Percentiles rank a stretch among this genome's conserved stretches.
Conservation (phyloP, 257 asterid species). For the Solanum chilense region DNA sequence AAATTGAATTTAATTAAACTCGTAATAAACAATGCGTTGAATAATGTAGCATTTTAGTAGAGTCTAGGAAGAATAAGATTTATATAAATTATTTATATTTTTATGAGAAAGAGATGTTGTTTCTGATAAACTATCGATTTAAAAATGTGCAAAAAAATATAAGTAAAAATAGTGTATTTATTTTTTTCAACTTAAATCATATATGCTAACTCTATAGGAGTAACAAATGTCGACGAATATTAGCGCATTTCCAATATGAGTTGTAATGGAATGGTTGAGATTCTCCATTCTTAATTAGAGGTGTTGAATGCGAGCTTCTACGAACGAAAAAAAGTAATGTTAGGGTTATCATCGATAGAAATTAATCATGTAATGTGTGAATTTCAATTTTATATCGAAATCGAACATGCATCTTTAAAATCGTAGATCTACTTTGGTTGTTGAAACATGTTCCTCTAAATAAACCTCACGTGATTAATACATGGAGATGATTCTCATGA, state of each 20-base stretch:
- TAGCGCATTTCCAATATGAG: not conserved
- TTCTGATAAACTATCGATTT: no score
- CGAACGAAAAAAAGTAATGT: not conserved
- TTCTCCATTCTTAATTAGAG: not conserved
- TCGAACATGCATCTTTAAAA: not conserved
- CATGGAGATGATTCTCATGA: not conserved
- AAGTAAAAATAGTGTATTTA: no score
- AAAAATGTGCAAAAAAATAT: no score
- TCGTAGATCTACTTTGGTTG: not conserved
- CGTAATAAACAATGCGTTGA: not conserved
- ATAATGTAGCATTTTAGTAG: not conserved
- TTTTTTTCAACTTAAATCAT: not conserved
- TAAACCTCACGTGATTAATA: constrained; percentile 3
- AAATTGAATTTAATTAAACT: not conserved
- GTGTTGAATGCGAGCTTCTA: not conserved
- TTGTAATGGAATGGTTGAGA: not conserved
- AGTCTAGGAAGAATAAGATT: no score
- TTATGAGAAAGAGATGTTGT: no score
- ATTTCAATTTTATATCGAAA: not conserved
- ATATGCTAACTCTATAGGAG: not conserved
- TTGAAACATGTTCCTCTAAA: not conserved
- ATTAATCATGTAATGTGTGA: not conserved
- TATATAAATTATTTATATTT: no score
- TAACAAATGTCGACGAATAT: not conserved
- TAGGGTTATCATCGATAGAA: rapidly evolving